phyloP scores from a whole-genome alignment of 805 yeast genomes.

The Teunomyces stri region DNA sequence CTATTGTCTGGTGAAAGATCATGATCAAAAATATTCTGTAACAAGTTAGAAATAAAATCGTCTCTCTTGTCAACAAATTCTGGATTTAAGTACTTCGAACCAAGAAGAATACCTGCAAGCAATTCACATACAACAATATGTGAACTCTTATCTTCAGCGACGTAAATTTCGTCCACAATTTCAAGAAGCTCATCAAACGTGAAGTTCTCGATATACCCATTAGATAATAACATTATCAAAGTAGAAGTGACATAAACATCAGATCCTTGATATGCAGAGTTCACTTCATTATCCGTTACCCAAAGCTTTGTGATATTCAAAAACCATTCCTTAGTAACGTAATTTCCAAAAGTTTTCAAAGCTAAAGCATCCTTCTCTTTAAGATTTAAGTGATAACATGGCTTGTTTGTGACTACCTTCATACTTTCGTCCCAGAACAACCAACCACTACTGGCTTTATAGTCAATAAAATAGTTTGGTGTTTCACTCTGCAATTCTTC shows the following conservation, averaged over 20 bases:
- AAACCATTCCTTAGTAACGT: slow-evolving; percentile 61
- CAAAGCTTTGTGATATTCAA: slow-evolving; percentile 46
- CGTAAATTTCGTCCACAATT: slow-evolving; percentile 50
- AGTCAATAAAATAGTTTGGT: slow-evolving; percentile 58
- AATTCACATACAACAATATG: slow-evolving; percentile 77
- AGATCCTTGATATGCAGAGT: slow-evolving; percentile 62
- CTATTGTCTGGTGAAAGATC: slow-evolving; percentile 73
- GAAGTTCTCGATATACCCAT: slow-evolving; percentile 42
- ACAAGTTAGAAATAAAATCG: slow-evolving; percentile 41
- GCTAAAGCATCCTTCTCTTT: slow-evolving; percentile 41
- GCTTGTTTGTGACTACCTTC: slow-evolving; percentile 42
- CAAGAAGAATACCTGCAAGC: slow-evolving; percentile 58
- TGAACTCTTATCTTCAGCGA: slow-evolving; percentile 65
- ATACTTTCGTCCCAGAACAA: slow-evolving; percentile 67
- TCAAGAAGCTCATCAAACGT: slow-evolving; percentile 52
- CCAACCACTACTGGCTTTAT: slow-evolving; percentile 61
- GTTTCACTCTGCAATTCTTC: slow-evolving; percentile 50
- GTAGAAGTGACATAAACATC: slow-evolving; percentile 58
- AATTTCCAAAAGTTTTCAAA: slow-evolving; percentile 41
- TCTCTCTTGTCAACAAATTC: slow-evolving; percentile 42
- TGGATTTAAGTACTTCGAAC: slow-evolving; percentile 42
- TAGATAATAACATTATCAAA: slow-evolving; percentile 48
- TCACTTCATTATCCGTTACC: slow-evolving; percentile 66
- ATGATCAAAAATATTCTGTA: slow-evolving; percentile 46
- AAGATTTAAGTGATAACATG: slow-evolving; percentile 27